Conservation (phyloP, 2,329 filamentous ascomycete species). For the Periconia digitata region DNA sequence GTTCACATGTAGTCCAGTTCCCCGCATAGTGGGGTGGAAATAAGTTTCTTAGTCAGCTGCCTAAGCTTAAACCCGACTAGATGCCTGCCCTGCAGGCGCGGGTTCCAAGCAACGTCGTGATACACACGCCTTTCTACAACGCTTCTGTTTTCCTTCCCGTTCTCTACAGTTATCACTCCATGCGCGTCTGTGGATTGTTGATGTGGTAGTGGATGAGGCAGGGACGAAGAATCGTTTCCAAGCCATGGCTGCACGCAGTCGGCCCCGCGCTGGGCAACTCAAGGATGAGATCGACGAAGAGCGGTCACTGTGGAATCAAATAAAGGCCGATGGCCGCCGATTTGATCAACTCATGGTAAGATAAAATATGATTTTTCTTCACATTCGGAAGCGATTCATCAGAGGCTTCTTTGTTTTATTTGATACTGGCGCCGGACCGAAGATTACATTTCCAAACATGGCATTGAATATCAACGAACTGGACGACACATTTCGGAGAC, state of each 20-base stretch:
- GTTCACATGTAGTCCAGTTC: not conserved
- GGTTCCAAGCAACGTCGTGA: not conserved
- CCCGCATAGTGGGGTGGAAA: constrained; percentile 9
- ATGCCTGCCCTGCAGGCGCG: not conserved
- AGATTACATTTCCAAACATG: too few relatives aligned
- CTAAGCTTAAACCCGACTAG: not conserved
- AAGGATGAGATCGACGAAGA: constrained; percentile 56
- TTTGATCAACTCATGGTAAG: constrained; percentile 52
- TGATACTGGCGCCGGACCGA: too few relatives aligned
- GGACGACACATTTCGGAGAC: too few relatives aligned
- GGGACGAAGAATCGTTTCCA: constrained; percentile 5
- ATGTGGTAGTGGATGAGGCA: constrained; percentile 2
- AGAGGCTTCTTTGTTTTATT: not conserved
- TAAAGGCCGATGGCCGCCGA: constrained; percentile 48
- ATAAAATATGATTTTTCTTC: constrained; percentile 1
- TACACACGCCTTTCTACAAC: constrained; percentile 1
- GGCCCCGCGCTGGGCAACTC: constrained; percentile 45
- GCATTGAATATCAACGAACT: too few relatives aligned
- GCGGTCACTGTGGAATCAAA: constrained; percentile 52
- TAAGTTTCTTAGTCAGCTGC: constrained; percentile 3
- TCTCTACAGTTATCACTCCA: not conserved
- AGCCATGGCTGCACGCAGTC: constrained; percentile 50
- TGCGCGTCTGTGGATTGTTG: not conserved
- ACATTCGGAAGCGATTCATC: not conserved
- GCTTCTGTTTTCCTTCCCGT: not conserved